Base-by-base conservation (phyloP, 2,329 filamentous ascomycete genomes). In the Cercospora nicotianae region DNA sequence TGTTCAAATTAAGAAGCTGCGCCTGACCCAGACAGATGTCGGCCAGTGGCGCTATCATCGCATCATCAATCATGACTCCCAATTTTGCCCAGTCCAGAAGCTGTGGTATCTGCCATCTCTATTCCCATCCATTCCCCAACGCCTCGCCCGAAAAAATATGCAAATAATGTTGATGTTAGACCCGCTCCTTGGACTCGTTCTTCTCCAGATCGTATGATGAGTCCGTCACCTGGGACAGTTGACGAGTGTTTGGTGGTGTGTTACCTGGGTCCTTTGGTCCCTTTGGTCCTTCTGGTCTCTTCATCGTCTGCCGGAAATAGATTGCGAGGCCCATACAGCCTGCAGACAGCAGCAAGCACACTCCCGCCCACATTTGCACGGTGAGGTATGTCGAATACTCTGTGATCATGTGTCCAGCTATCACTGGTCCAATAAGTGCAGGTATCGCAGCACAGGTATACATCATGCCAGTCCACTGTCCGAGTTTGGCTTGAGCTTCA, bases 391-490 rank as follows among this genome's bases (percentile, higher is more conserved):
- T 79, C 12, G 76, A 68, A 67, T 78, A 83, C 36, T 75, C 53
- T 2, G 77, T 79, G 69, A 84, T 80, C 48, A 85, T 74, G 67
- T 82, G 76, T 9, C 83, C 83, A 18, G 81, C 81, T 65, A 85
- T 80, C 66, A 84, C 74, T 1, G 83, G 83, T 2, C 83, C 83
- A 4, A 78, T 76, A 9, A 85, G 77, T 1, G 82, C 79, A n/a
- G 80, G 81, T 1, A 81, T 72, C 1, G 82, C 82, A 8, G 82
- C 79, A 55, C 77, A 75, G 10, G 79, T 80, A 76, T 84, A 85
- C 83, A 85, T 84, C 83, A 85, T 84, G 51, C 83, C 83, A 3
- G 79, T 81, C 83, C 83, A 85, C 63, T 85, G 83, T 13, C 83
- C 83, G 7, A 85, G 80, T 65, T 80, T 81, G 61, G 79, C 73